Percentiles rank a stretch among this genome's conserved stretches.
phyloP scores from a whole-genome alignment of 148 eudicot species.

The Nyssa sinensis region DNA sequence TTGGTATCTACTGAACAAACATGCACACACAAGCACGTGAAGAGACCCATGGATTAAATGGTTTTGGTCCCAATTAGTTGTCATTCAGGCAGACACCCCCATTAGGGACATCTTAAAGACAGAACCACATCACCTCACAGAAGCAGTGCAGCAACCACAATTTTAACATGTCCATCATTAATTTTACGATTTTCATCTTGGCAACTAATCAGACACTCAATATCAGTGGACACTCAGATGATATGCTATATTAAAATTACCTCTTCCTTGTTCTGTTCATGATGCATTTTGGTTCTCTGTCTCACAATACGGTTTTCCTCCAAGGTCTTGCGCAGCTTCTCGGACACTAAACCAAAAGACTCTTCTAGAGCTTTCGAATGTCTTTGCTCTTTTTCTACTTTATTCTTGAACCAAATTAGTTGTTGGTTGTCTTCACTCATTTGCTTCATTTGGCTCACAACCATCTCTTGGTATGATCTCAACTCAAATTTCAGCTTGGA shows the following conservation, averaged over 20 bases:
- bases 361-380: slow-evolving; percentile 52
- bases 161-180: too few relatives aligned
- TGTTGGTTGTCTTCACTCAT: slow-evolving; percentile 84
- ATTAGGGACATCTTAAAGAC: too few relatives aligned
- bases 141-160: too few relatives aligned
- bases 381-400: slow-evolving; percentile 45
- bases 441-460: slow-evolving; percentile 51
- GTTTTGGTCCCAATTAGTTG: too few relatives aligned
- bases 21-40: too few relatives aligned
- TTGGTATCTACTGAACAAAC: too few relatives aligned
- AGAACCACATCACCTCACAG: too few relatives aligned
- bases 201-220: too few relatives aligned
- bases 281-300: slow-evolving; percentile 51
- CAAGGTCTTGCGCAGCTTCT: slow-evolving; percentile 45
- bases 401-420: slow-evolving; percentile 50
- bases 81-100: too few relatives aligned
- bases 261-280: slow-evolving; percentile 60
- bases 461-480: slow-evolving; percentile 63
- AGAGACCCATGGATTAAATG: too few relatives aligned
- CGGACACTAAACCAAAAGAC: slow-evolving; percentile 35
- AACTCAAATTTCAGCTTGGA: slow-evolving; percentile 60
- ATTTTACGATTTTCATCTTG: too few relatives aligned
- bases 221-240: not conserved
- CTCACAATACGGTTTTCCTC: slow-evolving; percentile 55
- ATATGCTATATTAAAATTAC: slow-evolving; percentile 25